These are phyloP conservation scores for Tricholoma terreum DNA, from an alignment of 768 basidiomycete species.

Conservation along the genomic window DNA sequence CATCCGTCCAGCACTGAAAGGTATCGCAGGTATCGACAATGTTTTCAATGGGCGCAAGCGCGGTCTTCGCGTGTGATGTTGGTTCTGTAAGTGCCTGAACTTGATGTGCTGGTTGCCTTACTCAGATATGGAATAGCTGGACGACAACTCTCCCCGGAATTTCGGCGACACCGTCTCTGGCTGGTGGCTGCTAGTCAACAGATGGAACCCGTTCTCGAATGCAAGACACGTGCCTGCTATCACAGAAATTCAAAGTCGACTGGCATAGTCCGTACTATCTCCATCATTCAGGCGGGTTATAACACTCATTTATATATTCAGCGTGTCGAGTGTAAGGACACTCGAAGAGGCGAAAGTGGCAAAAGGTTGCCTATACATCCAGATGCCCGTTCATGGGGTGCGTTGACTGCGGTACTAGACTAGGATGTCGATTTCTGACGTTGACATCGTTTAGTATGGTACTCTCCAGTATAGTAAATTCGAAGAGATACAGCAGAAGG, in stretches of 20 bases:
- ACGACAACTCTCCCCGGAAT: conserved; percentile 92
- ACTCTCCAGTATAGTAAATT: conserved; percentile 89
- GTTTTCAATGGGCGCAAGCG: conserved; percentile 87
- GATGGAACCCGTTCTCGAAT: conserved; percentile 89
- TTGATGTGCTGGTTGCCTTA: neutral
- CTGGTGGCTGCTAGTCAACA: conserved; percentile 91
- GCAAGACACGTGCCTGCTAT: conserved; percentile 79
- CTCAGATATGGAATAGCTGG: conserved; percentile 47
- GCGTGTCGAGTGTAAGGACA: conserved; percentile 93
- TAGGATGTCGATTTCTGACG: neutral
- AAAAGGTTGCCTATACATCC: conserved; percentile 86
- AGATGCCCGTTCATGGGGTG: conserved; percentile 93
- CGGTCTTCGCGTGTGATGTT: conserved; percentile 91
- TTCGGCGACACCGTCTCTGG: conserved; percentile 96
- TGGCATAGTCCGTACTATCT: conserved; percentile 80
- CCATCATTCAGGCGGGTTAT: neutral
- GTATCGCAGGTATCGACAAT: conserved; percentile 76
- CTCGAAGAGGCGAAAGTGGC: conserved; percentile 93
- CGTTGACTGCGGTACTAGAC: conserved; percentile 10
- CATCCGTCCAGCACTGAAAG: conserved; percentile 2
- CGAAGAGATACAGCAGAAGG: conserved; percentile 82
- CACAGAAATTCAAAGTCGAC: conserved; percentile 89
- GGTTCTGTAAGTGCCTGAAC: conserved; percentile 63
- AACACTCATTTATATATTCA: conserved; percentile 28
- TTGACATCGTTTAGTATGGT: conserved; percentile 60